Conservation (phyloP, 2,329 filamentous ascomycete genomes). For the Pezicula radicicola region DNA sequence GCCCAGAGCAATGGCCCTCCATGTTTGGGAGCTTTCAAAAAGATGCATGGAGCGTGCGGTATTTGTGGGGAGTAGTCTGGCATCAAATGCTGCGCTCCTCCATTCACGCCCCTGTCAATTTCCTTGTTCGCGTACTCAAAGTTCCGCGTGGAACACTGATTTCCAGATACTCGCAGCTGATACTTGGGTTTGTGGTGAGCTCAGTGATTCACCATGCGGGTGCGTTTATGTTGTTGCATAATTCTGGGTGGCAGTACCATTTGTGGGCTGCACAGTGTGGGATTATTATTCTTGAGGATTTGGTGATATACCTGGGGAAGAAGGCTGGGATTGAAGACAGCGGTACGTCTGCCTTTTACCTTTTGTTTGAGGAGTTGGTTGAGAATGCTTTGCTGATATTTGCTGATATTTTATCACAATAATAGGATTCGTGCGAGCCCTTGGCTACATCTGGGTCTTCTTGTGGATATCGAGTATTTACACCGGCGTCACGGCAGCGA, state of each 20-base stretch:
- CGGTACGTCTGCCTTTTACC: too few species aligned
- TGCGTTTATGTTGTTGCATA: constrained; percentile 3
- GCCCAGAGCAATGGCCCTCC: constrained; percentile 5
- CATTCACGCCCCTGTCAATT: constrained; percentile 3
- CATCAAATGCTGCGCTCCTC: constrained; percentile 10
- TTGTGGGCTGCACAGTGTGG: constrained; percentile 10
- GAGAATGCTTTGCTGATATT: too few species aligned
- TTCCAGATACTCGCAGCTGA: constrained; percentile 10
- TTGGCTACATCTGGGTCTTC: too few species aligned
- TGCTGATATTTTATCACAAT: too few species aligned
- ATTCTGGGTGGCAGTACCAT: constrained; percentile 1
- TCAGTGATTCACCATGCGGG: constrained; percentile 8
- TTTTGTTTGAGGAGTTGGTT: too few species aligned
- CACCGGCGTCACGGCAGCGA: too few species aligned
- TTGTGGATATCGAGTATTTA: too few species aligned
- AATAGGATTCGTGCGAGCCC: too few species aligned
- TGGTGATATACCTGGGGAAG: constrained; percentile 6
- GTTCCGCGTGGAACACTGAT: constrained; percentile 7
- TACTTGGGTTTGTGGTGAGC: constrained; percentile 7
- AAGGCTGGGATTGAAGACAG: constrained; percentile 4
- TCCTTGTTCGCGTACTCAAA: constrained; percentile 5
- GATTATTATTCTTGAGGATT: constrained; percentile 10
- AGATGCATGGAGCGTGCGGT: constrained; percentile 8
- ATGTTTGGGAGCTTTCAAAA: constrained; percentile 4
- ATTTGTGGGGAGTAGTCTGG: constrained; percentile 13